These are phyloP conservation scores for Aureobasidium melanogenum DNA, from an alignment of 2,329 filamentous ascomycete species.

Conservation along the genomic window DNA sequence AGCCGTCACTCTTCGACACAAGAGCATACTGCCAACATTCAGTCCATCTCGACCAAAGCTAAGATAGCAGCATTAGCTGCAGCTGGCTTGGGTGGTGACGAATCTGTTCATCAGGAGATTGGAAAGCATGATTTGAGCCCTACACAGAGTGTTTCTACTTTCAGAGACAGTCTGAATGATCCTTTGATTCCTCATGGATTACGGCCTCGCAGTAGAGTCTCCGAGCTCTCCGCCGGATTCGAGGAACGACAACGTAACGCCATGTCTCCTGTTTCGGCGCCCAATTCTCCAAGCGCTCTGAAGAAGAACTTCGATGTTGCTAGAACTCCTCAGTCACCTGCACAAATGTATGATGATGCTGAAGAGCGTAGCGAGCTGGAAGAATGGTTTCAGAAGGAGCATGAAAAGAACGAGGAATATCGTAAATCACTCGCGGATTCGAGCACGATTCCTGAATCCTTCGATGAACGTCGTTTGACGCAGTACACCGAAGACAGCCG, in stretches of 20 bases:
- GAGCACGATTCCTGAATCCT: not conserved
- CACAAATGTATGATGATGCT: slow-evolving; percentile 21
- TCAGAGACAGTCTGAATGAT: slow-evolving; percentile 47
- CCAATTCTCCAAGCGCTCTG: not conserved
- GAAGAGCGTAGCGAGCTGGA: slow-evolving; percentile 30
- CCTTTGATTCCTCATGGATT: slow-evolving; percentile 25
- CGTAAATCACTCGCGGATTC: slow-evolving; percentile 34
- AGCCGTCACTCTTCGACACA: slow-evolving; percentile 46
- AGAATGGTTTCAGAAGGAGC: slow-evolving; percentile 43
- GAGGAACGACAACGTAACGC: slow-evolving; percentile 1
- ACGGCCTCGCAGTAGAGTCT: slow-evolving; percentile 22
- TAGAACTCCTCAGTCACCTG: not conserved
- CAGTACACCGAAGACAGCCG: slow-evolving; percentile 47
- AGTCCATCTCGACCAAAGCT: slow-evolving; percentile 33
- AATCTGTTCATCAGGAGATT: slow-evolving; percentile 6
- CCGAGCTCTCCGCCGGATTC: slow-evolving; percentile 12
- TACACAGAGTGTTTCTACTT: slow-evolving; percentile 86
- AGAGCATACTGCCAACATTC: slow-evolving; percentile 31
- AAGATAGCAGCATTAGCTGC: slow-evolving; percentile 29
- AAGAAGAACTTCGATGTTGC: slow-evolving; percentile 18
- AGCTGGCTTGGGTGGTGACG: slow-evolving; percentile 30
- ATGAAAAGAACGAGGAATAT: slow-evolving; percentile 52
- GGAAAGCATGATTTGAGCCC: slow-evolving; percentile 58
- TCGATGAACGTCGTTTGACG: slow-evolving; percentile 43
- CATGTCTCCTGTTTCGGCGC: not conserved